A percentile compares a stretch with the other conserved stretches of the same genome.
phyloP scores from a whole-genome alignment of 2,329 filamentous ascomycete species.

The Shiraia sp. region DNA sequence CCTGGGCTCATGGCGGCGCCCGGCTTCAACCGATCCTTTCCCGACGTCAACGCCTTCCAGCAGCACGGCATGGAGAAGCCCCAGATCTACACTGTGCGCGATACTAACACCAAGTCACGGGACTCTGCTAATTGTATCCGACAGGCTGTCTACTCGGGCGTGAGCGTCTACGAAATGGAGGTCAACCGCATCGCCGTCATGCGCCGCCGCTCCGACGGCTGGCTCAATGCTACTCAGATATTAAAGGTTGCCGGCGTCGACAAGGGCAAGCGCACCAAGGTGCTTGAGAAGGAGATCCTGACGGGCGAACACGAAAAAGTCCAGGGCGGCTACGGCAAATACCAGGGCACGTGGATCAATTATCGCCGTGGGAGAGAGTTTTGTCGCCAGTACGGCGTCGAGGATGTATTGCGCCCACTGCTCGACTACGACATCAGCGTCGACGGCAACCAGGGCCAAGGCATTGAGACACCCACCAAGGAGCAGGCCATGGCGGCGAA shows the following conservation, averaged over 20 bases:
- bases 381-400: constrained; percentile 76
- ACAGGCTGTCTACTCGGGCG: constrained; percentile 86
- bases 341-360: constrained; percentile 98
- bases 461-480: constrained; percentile 93
- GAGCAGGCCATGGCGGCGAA: constrained; percentile 96
- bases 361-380: constrained; percentile 92
- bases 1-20: constrained; percentile 40
- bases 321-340: constrained; percentile 97
- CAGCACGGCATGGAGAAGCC: constrained; percentile 49
- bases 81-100: constrained; percentile 55
- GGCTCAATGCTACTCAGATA: constrained; percentile 98
- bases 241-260: constrained; percentile 96
- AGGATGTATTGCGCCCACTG: constrained; percentile 74
- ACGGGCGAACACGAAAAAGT: constrained; percentile 98
- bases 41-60: constrained; percentile 40
- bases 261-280: constrained; percentile 96
- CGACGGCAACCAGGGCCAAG: constrained; percentile 71
- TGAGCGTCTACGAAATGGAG: constrained; percentile 98
- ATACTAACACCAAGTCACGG: constrained; percentile 72
- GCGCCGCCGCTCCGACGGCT: constrained; percentile 91
- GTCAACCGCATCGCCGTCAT: constrained; percentile 92
- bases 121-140: constrained; percentile 14
- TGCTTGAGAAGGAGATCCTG: constrained; percentile 95
- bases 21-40: constrained; percentile 45
- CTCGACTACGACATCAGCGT: constrained; percentile 80